Percentiles rank a stretch among this genome's conserved stretches.
Evolutionary conservation across 2,329 filamentous ascomycete genomes (phyloP).

Genomic region (Fusarium napiforme): DNA sequence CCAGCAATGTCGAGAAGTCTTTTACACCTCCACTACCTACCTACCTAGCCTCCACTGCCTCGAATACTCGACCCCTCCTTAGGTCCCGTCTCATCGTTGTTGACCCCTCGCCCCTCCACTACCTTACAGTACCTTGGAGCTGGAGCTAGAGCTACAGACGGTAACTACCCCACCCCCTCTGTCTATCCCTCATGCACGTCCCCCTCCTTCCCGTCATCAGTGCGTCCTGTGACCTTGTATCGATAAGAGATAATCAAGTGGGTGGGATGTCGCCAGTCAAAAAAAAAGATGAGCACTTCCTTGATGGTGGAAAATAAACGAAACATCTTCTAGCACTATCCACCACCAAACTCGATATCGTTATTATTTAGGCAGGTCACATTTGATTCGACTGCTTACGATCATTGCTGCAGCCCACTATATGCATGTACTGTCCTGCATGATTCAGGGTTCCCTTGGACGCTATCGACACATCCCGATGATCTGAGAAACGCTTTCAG

Average conservation of each 20-base stretch:
- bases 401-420: constrained; percentile 1
- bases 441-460: constrained; percentile 15
- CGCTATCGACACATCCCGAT: constrained; percentile 22
- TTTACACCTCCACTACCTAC: not conserved
- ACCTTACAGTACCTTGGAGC: not conserved
- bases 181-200: constrained; percentile 20
- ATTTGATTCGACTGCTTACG: not conserved
- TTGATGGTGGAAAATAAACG: not conserved
- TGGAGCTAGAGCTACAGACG: not conserved
- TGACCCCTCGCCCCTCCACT: constrained; percentile 8
- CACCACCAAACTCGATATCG: not conserved
- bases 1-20: not conserved
- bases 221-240: constrained; percentile 36
- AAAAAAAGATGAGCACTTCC: constrained; percentile 22
- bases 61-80: constrained; percentile 4
- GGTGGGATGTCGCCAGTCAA: not conserved
- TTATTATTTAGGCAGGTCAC: not conserved
- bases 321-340: not conserved
- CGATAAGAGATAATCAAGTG: constrained; percentile 29
- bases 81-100: not conserved
- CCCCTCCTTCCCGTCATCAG: constrained; percentile 37
- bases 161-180: constrained; percentile 30
- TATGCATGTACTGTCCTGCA: constrained; percentile 1
- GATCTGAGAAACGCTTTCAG: constrained; percentile 14
- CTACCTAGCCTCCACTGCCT: not conserved